Base-by-base conservation (phyloP, 2,329 filamentous ascomycete species). In the Curvularia sp. region DNA sequence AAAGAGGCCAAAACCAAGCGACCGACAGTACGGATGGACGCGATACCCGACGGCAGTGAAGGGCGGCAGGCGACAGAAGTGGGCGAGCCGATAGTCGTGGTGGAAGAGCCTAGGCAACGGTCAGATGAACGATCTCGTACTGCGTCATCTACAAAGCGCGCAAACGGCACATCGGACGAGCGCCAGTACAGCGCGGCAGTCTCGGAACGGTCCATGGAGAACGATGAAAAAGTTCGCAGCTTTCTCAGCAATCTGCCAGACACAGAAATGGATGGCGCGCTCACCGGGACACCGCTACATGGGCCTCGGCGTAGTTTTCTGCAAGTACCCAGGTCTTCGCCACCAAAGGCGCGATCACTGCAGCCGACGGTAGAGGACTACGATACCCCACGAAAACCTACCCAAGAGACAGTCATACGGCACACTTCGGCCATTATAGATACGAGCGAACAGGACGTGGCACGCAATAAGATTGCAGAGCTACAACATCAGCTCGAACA, bases 211-310 rank as follows among this genome's bases (percentile, higher is more conserved):
- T 76, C 74, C 10, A 76, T 77, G 72, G 71, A 72, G 59, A 71
- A 77, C 28, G 72, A 76, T 1, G 74, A 77, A 60, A 77, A 76
- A 54, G 74, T 76, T 19, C 68, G 74, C 45, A 75, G 73, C 52
- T 77, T 76, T 56, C 67, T 77, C 47, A 74, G 73, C 57, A 73
- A 74, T n/a, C 60, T 76, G 38, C 74, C 74, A 38, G 74, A 77
- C 52, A 70, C 72, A 1, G 73, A 75, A 30, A 63, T 74, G 61
- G 71, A 69, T 25, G 65, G 67, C 45, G 68, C 67, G 0, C 59
- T 70, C 19, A 62, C 65, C 0, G 70, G 69, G 10, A 73, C 72
- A 9, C 70, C 74, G 10, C 53, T 70, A 36, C 69, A 66, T 50
- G 45, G 61, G 6, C 63, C 66, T 23, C 68, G 68, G 49, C 63